Conservation (phyloP, 169 alveolate species). For the Amoebophrya sp. region DNA sequence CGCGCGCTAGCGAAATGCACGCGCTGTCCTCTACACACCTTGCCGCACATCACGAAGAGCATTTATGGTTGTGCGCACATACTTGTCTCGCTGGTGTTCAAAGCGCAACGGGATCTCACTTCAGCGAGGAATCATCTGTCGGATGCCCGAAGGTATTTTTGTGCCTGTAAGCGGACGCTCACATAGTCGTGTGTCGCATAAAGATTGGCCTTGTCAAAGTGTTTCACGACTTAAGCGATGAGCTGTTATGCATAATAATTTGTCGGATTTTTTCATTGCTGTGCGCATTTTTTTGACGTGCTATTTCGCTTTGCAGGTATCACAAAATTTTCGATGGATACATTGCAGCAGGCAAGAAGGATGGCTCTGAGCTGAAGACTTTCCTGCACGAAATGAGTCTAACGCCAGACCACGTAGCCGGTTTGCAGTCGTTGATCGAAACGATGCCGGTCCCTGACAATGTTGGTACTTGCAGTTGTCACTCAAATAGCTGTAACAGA, state of each 20-base stretch:
- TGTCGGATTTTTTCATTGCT: too few relatives aligned
- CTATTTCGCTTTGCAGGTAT: not conserved
- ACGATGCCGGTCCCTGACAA: too few relatives aligned
- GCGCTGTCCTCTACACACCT: not conserved
- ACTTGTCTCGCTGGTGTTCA: not conserved
- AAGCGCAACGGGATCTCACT: not conserved
- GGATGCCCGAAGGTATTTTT: not conserved
- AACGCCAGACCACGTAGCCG: not conserved
- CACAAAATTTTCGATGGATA: not conserved
- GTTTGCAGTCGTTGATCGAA: too few relatives aligned
- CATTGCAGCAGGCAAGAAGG: not conserved
- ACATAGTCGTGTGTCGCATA: too few relatives aligned
- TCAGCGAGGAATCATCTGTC: not conserved
- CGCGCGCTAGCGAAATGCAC: not conserved
- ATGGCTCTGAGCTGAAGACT: not conserved
- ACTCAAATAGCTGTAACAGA: too few relatives aligned
- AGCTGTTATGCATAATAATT: too few relatives aligned
- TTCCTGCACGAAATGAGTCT: not conserved
- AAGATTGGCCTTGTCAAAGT: too few relatives aligned
- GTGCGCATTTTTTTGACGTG: too few relatives aligned
- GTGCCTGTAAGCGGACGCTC: too few relatives aligned
- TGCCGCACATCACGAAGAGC: not conserved
- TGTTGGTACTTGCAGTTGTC: too few relatives aligned
- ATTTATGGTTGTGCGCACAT: not conserved
- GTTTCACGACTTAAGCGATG: too few relatives aligned